Base-by-base conservation (phyloP, 2,329 filamentous ascomycete genomes). In the Alternaria postmessia region DNA sequence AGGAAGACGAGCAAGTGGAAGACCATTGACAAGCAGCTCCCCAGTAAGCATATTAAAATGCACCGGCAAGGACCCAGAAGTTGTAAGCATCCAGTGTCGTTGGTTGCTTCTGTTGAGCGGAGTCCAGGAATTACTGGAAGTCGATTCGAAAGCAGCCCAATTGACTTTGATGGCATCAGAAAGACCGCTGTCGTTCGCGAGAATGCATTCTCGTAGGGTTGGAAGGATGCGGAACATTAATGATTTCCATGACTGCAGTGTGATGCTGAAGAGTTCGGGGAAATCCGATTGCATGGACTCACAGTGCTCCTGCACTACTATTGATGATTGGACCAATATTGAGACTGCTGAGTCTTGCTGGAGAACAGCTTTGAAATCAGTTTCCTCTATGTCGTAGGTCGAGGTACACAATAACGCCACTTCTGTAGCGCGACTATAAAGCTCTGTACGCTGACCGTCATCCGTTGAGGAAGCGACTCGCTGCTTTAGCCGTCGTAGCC, bases 41-140 rank as follows among this genome's bases (percentile, higher is more conserved):
- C 83, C 86, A 0, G 79, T 83, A 2, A 89, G 63, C 0, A 87
- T 49, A 61, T 86, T 86, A 63, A 83, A 83, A 26, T 84, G 80
- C 3, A 65, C 61, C 1, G 60, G 47, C 1, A 70, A 30, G 2
- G 18, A 48, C 0, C 62, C 64, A 0, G 66, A 68, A 3, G 11
- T 59, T 1, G 65, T 75, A 8, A 61, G 53, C 1, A 79, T 26
- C 80, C 80, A 82, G 36, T 77, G 67, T n/a, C 78, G 14, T 12
- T 65, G 42, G 3, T 38, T 44, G 1, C 24, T 34, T 14, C 3
- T 16, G n/a, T 49, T 18, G 26, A 69, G 57, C 6, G 48, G 22
- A 9, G 16, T 44, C 73, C 70, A 75, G 6, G 14, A 6, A 4
- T 36, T 5, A 1, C 22, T n/a, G 2, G 28, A 3, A 22, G 11